Conservation (phyloP, 169 alveolate genomes). For the Plasmodium chabaudi region DNA sequence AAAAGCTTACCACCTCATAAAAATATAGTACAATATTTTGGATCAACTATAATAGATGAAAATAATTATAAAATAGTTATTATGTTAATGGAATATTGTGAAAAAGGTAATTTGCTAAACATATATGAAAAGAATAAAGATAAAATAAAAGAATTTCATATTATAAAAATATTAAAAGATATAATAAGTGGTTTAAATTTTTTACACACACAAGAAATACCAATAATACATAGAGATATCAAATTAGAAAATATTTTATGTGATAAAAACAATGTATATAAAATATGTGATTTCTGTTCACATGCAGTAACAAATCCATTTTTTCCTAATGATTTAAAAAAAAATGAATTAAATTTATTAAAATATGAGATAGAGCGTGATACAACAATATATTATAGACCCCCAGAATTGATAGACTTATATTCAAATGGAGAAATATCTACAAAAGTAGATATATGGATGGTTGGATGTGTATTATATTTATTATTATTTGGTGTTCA, state of each 20-base stretch:
- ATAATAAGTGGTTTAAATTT: constrained; percentile 78
- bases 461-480: constrained; percentile 92
- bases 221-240: constrained; percentile 91
- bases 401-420: constrained; percentile 94
- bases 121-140: constrained; percentile 89
- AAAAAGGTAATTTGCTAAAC: constrained; percentile 79
- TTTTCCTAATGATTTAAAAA: constrained; percentile 70
- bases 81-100: constrained; percentile 76
- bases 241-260: constrained; percentile 82
- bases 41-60: constrained; percentile 37
- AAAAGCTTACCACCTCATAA: constrained; percentile 69
- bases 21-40: constrained; percentile 77
- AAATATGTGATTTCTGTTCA: constrained; percentile 94
- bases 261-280: constrained; percentile 80
- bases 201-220: constrained; percentile 89
- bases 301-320: constrained; percentile 78
- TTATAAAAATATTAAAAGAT: constrained; percentile 79
- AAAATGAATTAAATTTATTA: constrained; percentile 63
- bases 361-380: constrained; percentile 89
- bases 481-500: constrained; percentile 78
- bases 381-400: constrained; percentile 93
- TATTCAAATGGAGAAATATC: constrained; percentile 82
- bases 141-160: constrained; percentile 78
- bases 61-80: constrained; percentile 32
- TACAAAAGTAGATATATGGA: constrained; percentile 91